Conservation (phyloP, 768 basidiomycete species). For the Termitomyces sp. region DNA sequence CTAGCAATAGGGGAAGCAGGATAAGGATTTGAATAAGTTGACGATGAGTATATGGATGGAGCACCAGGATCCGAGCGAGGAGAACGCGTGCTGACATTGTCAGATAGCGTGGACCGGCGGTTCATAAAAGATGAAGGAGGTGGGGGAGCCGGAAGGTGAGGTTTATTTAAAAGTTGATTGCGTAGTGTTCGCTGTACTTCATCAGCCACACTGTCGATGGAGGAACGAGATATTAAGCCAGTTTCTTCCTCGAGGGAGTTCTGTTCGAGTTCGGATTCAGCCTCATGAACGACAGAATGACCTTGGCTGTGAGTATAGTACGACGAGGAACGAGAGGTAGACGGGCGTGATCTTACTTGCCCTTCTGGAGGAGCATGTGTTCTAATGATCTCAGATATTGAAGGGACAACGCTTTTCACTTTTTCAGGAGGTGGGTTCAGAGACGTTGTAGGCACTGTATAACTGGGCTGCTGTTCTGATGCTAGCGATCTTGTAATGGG, state of each 20-base stretch:
- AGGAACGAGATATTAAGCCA: conserved; percentile 74
- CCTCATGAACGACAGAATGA: conserved; percentile 46
- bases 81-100: conserved; percentile 52
- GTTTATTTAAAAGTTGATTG: conserved; percentile 47
- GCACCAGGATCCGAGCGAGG: conserved; percentile 55
- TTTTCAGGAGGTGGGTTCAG: conserved; percentile 22
- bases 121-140: conserved; percentile 45
- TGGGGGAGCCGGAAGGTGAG: conserved; percentile 29
- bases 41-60: conserved; percentile 50
- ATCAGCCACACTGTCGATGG: conserved; percentile 84
- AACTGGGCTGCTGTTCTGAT: conserved; percentile 10
- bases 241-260: conserved; percentile 54
- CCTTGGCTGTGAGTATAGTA: conserved; percentile 47
- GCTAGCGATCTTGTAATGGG: conserved; percentile 16
- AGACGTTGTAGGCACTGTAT: conserved; percentile 13
- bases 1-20: conserved; percentile 47
- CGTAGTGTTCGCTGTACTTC: conserved; percentile 74
- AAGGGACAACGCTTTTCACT: conserved; percentile 61
- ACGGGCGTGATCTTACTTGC: conserved; percentile 47
- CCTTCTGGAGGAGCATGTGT: conserved; percentile 65
- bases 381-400: conserved; percentile 87
- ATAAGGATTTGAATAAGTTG: conserved; percentile 44
- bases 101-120: conserved; percentile 55
- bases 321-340: conserved; percentile 45
- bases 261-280: conserved; percentile 52